Evolutionary conservation across 1,139 yeast genomes (phyloP).

Genomic region (Suhomyces taliae): DNA sequence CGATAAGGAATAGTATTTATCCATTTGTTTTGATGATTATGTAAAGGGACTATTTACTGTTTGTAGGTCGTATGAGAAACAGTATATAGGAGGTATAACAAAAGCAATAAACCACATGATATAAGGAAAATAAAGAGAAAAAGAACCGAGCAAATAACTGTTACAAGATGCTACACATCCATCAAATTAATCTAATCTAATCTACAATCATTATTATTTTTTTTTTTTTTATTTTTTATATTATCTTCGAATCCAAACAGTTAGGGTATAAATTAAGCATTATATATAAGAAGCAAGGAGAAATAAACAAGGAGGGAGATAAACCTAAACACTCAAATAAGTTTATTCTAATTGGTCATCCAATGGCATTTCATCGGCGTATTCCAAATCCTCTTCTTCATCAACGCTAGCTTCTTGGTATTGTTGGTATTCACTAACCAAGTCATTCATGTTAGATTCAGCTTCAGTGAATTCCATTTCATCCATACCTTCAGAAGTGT

Average conservation of each 20-base stretch:
- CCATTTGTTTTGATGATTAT: too few relatives aligned
- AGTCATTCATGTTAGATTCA: slow-evolving; percentile 76
- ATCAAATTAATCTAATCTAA: too few relatives aligned
- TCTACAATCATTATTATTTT: background rate
- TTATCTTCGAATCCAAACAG: slow-evolving; percentile 5
- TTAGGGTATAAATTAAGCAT: slow-evolving; percentile 18
- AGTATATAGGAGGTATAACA: too few relatives aligned
- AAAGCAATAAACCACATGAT: too few relatives aligned
- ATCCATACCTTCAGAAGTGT: slow-evolving; percentile 94
- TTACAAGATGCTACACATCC: background rate
- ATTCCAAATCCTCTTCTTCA: slow-evolving; percentile 70
- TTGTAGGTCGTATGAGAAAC: too few relatives aligned
- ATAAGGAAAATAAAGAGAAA: too few relatives aligned
- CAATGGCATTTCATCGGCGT: slow-evolving; percentile 61
- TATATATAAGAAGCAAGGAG: slow-evolving; percentile 17
- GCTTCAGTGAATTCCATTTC: slow-evolving; percentile 93
- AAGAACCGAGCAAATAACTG: background rate
- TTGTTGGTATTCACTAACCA: slow-evolving; percentile 88
- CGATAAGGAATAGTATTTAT: too few relatives aligned
- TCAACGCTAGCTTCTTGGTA: slow-evolving; percentile 82
- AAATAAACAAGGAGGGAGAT: slow-evolving; percentile 8
- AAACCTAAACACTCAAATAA: background rate
- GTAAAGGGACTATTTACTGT: too few relatives aligned
- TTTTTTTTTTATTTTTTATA: slow-evolving; percentile 1
- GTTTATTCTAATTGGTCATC: slow-evolving; percentile 52